Percentiles rank a stretch among this genome's conserved stretches.
phyloP scores from a whole-genome alignment of 164 flowering plant genomes.

The Hamamelis virginiana region DNA sequence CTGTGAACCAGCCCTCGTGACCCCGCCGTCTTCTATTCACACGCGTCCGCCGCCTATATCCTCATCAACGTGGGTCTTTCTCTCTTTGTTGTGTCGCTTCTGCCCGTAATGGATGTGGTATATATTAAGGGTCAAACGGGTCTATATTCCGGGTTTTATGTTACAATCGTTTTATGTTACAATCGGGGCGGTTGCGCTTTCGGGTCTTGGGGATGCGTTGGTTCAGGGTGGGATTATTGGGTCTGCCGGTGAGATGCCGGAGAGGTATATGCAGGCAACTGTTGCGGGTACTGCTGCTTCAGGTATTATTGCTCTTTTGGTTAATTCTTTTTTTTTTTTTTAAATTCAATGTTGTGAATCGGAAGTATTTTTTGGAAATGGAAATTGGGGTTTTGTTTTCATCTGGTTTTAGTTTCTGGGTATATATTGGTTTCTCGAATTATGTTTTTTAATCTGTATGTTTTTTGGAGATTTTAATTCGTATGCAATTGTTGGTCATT shows the following conservation, averaged over 20 bases:
- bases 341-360: neutral
- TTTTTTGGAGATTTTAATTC: no score
- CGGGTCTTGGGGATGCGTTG: conserved; percentile 79
- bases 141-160: conserved; percentile 58
- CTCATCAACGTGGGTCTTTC: conserved; percentile 76
- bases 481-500: no score
- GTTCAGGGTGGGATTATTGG: conserved; percentile 86
- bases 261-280: conserved; percentile 89
- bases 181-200: conserved; percentile 50
- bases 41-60: conserved; percentile 40
- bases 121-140: conserved; percentile 71
- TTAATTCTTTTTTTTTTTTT: neutral
- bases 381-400: no score
- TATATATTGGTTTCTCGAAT: no score
- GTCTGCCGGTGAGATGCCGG: conserved; percentile 91
- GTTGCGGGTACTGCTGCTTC: conserved; percentile 98
- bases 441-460: no score
- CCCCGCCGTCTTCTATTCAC: conserved; percentile 50
- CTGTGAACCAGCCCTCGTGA: no score
- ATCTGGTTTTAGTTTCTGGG: no score
- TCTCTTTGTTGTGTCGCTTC: conserved; percentile 51
- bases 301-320: conserved; percentile 47
- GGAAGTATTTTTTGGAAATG: neutral
- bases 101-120: conserved; percentile 67
- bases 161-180: no score